Percentiles rank a stretch among this genome's conserved stretches.
These are phyloP conservation scores for Staphylotrichum longicolle DNA, from an alignment of 495 filamentous ascomycete genomes.

Conservation along the genomic window DNA sequence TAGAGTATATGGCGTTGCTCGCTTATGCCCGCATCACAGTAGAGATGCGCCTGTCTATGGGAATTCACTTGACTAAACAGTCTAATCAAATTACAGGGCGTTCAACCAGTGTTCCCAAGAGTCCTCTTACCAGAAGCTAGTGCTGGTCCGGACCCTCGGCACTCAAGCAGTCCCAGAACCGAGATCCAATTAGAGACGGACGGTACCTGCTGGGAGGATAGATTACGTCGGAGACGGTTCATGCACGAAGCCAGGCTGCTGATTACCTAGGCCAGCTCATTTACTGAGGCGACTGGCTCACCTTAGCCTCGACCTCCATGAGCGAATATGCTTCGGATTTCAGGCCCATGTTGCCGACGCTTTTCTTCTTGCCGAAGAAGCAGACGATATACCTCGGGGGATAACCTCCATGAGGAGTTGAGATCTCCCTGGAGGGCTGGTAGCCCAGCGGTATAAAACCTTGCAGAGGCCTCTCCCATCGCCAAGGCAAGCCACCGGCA, in stretches of 20 bases:
- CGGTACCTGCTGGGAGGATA: background rate
- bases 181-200: background rate
- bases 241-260: background rate
- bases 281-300: background rate
- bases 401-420: background rate
- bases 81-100: too few species aligned
- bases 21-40: background rate
- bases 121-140: background rate
- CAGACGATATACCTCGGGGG: background rate
- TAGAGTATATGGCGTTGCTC: background rate
- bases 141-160: background rate
- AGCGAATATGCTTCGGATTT: background rate
- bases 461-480: background rate
- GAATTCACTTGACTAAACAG: too few species aligned
- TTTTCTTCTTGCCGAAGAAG: background rate
- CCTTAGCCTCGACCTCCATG: background rate
- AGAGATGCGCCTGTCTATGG: too few species aligned
- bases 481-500: slow-evolving; percentile 4
- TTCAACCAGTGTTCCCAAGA: background rate
- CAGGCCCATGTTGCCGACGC: slow-evolving; percentile 4
- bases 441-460: background rate
- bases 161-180: background rate
- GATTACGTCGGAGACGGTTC: background rate
- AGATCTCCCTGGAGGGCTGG: background rate
- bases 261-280: background rate